These are phyloP conservation scores for Schizophyllum commune DNA, from an alignment of 1,284 basidiomycete genomes.

Conservation along the genomic window DNA sequence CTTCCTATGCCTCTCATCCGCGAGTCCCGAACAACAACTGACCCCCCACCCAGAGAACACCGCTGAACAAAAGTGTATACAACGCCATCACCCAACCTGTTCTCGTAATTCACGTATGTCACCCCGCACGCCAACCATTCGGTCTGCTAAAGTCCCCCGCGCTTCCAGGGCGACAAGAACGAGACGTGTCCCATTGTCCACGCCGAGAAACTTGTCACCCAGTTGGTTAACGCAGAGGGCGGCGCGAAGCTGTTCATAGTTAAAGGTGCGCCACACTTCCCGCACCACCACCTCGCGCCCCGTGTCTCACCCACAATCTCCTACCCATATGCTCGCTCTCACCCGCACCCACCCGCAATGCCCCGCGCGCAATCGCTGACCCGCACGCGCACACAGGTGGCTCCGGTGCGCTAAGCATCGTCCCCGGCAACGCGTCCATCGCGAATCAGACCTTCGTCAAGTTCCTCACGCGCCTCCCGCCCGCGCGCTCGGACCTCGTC, in stretches of 20 bases:
- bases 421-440: conserved; percentile 49
- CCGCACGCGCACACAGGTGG: conserved; percentile 29
- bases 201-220: conserved; percentile 45
- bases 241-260: conserved; percentile 52
- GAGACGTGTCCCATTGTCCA: conserved; percentile 45
- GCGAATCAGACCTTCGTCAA: conserved; percentile 57
- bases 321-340: not conserved
- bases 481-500: conserved; percentile 36
- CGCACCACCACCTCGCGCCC: conserved; percentile 11
- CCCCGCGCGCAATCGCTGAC: not conserved
- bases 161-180: conserved; percentile 49
- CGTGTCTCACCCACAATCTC: not conserved
- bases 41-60: conserved; percentile 36
- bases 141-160: conserved; percentile 2
- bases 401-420: conserved; percentile 39
- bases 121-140: conserved; percentile 1
- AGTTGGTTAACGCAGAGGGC: conserved; percentile 39
- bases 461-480: conserved; percentile 51
- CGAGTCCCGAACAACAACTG: not conserved
- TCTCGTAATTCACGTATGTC: conserved; percentile 60
- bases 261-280: conserved; percentile 38
- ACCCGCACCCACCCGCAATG: not conserved
- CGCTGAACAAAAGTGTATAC: conserved; percentile 38
- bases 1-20: not conserved
- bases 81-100: conserved; percentile 54